These are phyloP conservation scores for Centaurea solstitialis DNA, from an alignment of 129 eudicot genomes.

Conservation along the genomic window DNA sequence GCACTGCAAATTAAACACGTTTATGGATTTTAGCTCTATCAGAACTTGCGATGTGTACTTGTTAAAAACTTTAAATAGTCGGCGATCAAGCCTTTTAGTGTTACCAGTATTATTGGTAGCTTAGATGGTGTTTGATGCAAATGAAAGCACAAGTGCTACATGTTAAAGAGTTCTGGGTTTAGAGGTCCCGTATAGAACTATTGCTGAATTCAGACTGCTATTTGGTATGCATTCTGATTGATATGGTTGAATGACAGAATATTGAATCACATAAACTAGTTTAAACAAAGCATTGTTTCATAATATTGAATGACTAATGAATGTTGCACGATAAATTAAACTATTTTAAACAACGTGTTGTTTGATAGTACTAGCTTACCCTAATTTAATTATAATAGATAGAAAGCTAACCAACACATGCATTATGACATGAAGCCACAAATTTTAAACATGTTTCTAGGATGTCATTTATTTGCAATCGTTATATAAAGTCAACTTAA, in stretches of 20 bases:
- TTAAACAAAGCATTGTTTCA: neutral
- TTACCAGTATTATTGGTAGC: neutral
- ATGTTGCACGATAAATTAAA: neutral
- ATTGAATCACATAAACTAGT: neutral
- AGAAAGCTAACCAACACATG: neutral
- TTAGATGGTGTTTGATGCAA: conserved; percentile 3
- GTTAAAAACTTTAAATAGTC: neutral
- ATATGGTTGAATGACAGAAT: neutral
- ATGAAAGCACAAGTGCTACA: neutral
- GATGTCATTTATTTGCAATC: neutral
- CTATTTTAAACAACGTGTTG: neutral
- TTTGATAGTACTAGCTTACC: neutral
- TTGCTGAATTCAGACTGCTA: neutral
- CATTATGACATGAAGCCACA: neutral
- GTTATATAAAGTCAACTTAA: neutral
- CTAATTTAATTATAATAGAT: neutral
- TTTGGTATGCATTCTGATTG: neutral
- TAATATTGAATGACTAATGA: neutral
- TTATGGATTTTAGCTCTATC: neutral
- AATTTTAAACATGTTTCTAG: neutral
- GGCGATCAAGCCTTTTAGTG: neutral
- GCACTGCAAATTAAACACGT: neutral
- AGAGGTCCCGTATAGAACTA: neutral
- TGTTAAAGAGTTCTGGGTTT: neutral
- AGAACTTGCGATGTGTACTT: neutral